Percentiles rank a stretch among this genome's conserved stretches.
Conservation (phyloP, 371 early-diverging fungal species). For the Rhizopus arrhizus region DNA sequence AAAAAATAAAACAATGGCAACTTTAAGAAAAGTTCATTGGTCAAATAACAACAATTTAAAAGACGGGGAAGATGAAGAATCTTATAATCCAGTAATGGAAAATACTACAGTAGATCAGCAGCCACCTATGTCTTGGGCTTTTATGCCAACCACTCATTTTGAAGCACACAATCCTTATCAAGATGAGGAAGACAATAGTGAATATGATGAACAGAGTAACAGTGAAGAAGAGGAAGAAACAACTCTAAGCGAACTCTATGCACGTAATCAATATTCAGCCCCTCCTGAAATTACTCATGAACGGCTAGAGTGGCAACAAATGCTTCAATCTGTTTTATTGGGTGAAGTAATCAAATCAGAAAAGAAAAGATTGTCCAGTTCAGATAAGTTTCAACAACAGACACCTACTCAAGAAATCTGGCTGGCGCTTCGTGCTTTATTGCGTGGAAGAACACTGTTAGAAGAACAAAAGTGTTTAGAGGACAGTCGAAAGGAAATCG, state of each 20-base stretch:
- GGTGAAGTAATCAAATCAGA: conserved; percentile 89
- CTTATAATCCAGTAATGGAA: background rate
- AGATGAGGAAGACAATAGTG: conserved; percentile 31
- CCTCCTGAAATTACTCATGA: conserved; percentile 66
- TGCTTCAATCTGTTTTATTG: conserved; percentile 81
- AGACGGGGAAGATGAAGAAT: conserved; percentile 8
- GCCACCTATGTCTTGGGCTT: conserved; percentile 24
- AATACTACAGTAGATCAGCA: conserved; percentile 1
- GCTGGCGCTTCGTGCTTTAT: conserved; percentile 71
- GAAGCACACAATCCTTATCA: conserved; percentile 21
- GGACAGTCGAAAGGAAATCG: conserved; percentile 66
- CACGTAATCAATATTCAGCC: conserved; percentile 37
- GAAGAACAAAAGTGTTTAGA: conserved; percentile 74
- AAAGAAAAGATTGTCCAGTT: conserved; percentile 68
- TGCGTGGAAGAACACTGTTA: conserved; percentile 62
- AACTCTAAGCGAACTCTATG: conserved; percentile 38
- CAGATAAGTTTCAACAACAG: conserved; percentile 53
- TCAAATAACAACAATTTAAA: conserved; percentile 26
- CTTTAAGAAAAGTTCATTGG: conserved; percentile 39
- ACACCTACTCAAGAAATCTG: conserved; percentile 72
- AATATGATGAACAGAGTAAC: conserved; percentile 37
- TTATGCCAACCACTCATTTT: conserved; percentile 17
- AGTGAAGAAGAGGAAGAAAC: conserved; percentile 38
- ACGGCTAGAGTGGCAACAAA: conserved; percentile 82
- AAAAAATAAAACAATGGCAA: conserved; percentile 25